phyloP scores from a whole-genome alignment of 805 yeast genomes.

The Zygotorulaspora florentina region DNA sequence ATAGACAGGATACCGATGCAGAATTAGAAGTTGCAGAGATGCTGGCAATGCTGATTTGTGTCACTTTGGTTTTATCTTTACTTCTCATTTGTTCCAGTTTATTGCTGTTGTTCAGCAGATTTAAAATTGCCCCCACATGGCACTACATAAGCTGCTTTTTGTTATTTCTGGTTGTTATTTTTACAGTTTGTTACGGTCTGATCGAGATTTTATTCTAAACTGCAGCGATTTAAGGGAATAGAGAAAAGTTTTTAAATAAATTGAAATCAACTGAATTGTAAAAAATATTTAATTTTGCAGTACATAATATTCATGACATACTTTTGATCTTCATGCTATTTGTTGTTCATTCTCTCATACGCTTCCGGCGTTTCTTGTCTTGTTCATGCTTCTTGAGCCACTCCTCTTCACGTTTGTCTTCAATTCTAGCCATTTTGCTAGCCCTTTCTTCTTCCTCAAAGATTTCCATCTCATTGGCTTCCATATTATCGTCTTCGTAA shows the following conservation, averaged over 20 bases:
- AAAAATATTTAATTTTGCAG: too few relatives aligned
- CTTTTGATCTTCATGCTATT: too few relatives aligned
- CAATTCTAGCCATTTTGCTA: constrained; percentile 61
- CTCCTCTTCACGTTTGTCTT: constrained; percentile 68
- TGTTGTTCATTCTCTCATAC: constrained; percentile 4
- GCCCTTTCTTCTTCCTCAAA: constrained; percentile 77
- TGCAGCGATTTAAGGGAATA: too few relatives aligned
- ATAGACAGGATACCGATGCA: constrained; percentile 17
- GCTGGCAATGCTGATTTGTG: constrained; percentile 19
- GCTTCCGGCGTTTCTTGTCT: constrained; percentile 41
- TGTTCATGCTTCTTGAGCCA: constrained; percentile 48
- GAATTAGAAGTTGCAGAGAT: constrained; percentile 20
- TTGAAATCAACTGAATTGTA: too few relatives aligned
- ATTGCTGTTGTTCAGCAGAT: constrained; percentile 30
- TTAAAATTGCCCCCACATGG: constrained; percentile 32
- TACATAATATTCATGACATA: too few relatives aligned
- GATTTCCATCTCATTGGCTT: constrained; percentile 88
- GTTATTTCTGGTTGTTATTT: constrained; percentile 25
- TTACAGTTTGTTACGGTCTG: constrained; percentile 33
- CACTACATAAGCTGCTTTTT: constrained; percentile 29
- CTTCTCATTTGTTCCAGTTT: constrained; percentile 23
- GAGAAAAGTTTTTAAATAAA: too few relatives aligned
- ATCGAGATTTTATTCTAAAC: constrained; percentile 23
- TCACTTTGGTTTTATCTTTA: constrained; percentile 25
- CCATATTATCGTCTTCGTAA: constrained; percentile 70